Percentiles rank a stretch among this genome's conserved stretches.
Conservation (phyloP, 768 basidiomycete species). For the Sporobolomyces phaffii region DNA sequence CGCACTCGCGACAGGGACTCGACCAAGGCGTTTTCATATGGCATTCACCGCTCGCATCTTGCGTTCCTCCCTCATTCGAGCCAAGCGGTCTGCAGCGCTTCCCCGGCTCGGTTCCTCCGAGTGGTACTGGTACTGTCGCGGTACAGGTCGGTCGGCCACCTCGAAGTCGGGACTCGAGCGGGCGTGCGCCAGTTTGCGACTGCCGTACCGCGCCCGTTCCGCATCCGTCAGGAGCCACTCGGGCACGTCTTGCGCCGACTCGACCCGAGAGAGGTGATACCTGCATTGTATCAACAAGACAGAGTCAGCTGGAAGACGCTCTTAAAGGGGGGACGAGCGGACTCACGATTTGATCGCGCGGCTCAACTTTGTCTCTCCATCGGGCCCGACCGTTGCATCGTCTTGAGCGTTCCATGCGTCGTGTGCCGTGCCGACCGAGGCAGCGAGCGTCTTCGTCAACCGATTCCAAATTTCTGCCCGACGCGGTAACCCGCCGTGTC, state of each 20-base stretch:
- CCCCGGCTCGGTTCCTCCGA: slow-evolving; percentile 4
- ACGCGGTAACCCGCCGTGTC: background rate
- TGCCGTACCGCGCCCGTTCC: background rate
- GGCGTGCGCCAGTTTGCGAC: background rate
- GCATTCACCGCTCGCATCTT: slow-evolving; percentile 2
- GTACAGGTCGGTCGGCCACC: background rate
- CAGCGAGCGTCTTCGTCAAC: slow-evolving; percentile 1
- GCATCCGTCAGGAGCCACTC: slow-evolving; percentile 12
- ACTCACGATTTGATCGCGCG: slow-evolving; percentile 11
- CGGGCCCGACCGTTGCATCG: slow-evolving; percentile 2
- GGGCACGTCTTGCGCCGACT: slow-evolving; percentile 3
- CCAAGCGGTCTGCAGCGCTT: slow-evolving; percentile 5
- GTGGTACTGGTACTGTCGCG: slow-evolving; percentile 8
- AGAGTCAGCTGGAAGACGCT: background rate
- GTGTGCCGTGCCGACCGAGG: slow-evolving; percentile 2
- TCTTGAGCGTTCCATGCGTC: background rate
- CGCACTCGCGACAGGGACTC: too few species aligned
- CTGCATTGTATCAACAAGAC: background rate
- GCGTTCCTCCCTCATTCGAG: slow-evolving; percentile 2
- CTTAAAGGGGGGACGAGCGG: background rate
- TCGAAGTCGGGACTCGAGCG: background rate
- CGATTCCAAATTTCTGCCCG: slow-evolving; percentile 12
- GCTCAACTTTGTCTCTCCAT: slow-evolving; percentile 8
- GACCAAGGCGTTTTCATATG: too few species aligned
- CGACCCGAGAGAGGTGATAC: slow-evolving; percentile 6